phyloP scores from a whole-genome alignment of 225 moss, liverwort and hornwort genomes.

The Lunularia cruciata region DNA sequence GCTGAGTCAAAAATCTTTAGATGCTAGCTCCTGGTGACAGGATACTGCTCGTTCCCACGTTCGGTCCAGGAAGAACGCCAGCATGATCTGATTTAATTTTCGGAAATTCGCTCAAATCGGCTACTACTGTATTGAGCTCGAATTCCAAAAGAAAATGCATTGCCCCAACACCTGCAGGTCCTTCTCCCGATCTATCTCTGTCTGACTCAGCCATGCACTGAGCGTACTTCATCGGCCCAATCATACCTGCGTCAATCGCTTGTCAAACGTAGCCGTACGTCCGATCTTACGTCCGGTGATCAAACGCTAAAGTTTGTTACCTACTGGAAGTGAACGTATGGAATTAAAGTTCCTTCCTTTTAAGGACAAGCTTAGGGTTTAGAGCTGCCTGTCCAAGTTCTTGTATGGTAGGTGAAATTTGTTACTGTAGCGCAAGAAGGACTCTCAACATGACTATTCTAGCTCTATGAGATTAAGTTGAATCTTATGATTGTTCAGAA shows the following conservation, averaged over 20 bases:
- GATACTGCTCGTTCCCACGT: neutral
- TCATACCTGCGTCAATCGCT: neutral
- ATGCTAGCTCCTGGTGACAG: neutral
- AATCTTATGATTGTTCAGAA: no score
- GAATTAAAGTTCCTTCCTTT: no score
- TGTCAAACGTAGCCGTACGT: no score
- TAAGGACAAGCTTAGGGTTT: no score
- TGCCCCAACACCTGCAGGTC: neutral
- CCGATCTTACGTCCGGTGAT: no score
- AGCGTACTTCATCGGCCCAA: neutral
- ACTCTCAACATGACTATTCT: no score
- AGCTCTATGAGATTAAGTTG: no score
- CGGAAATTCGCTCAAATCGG: neutral
- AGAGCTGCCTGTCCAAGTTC: no score
- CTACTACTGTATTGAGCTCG: neutral
- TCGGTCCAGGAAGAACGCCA: neutral
- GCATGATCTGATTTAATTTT: neutral
- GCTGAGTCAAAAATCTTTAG: neutral
- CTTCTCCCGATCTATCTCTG: neutral
- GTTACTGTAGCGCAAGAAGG: no score
- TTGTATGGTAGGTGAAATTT: no score
- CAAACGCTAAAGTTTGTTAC: no score
- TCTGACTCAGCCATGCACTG: constrained; percentile 12
- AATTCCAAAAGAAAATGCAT: neutral
- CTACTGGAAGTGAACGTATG: no score